These are phyloP conservation scores for Lactifluus echinatus DNA, from an alignment of 768 basidiomycete species.

Conservation along the genomic window DNA sequence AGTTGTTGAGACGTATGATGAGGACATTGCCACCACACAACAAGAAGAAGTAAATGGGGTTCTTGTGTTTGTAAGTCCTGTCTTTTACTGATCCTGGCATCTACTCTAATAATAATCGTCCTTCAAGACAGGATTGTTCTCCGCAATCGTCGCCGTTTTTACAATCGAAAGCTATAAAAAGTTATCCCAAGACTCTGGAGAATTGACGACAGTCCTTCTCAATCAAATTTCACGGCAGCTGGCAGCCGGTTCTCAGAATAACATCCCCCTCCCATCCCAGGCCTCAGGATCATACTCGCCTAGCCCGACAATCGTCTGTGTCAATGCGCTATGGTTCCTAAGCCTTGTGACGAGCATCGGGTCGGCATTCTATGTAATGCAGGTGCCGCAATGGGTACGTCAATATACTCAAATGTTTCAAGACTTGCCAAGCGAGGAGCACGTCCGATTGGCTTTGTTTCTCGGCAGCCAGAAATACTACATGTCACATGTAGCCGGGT, in stretches of 20 bases:
- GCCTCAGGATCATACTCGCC: background rate
- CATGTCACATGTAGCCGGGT: background rate
- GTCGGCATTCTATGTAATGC: background rate
- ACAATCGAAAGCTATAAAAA: conserved; percentile 17
- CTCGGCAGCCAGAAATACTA: background rate
- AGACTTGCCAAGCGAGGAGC: background rate
- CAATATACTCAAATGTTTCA: background rate
- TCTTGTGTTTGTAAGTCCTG: too few species aligned
- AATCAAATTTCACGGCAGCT: background rate
- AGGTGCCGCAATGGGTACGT: background rate
- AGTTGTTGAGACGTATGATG: too few species aligned
- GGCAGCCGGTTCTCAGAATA: background rate
- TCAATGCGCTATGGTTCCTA: background rate
- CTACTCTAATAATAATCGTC: too few species aligned
- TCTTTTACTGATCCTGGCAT: too few species aligned
- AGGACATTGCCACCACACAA: too few species aligned
- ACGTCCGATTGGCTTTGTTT: background rate
- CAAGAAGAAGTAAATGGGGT: too few species aligned
- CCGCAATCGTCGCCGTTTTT: conserved; percentile 20
- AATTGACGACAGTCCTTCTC: background rate
- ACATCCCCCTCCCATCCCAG: background rate
- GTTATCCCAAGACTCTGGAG: conserved; percentile 6
- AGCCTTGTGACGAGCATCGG: background rate
- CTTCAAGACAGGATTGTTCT: conserved; percentile 22
- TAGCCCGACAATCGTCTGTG: background rate